These are phyloP conservation scores for Plantago coronopus DNA, from an alignment of 305 asterid species.

Conservation along the genomic window DNA sequence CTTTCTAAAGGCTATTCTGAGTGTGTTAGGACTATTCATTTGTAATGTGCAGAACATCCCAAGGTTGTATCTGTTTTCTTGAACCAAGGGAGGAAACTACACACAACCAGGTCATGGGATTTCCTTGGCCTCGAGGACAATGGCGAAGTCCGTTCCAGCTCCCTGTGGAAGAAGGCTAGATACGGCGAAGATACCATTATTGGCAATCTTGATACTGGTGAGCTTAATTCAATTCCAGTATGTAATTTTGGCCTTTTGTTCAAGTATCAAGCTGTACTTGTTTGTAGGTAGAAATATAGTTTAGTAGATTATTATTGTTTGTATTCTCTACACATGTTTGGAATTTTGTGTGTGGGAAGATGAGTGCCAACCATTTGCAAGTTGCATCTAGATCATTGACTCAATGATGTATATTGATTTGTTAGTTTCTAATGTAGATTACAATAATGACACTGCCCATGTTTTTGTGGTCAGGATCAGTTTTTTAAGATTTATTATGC, in stretches of 20 bases:
- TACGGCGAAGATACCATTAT: slow-evolving; percentile 76
- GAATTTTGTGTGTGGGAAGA: slow-evolving; percentile 23
- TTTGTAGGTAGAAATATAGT: slow-evolving; percentile 16
- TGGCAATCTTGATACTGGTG: slow-evolving; percentile 89
- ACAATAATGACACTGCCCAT: slow-evolving; percentile 25
- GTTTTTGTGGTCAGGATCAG: slow-evolving; percentile 21
- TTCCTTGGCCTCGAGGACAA: slow-evolving; percentile 62
- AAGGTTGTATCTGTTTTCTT: slow-evolving; percentile 76
- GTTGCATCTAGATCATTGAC: slow-evolving; percentile 35
- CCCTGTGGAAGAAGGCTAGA: slow-evolving; percentile 82
- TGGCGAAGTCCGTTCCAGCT: slow-evolving; percentile 42
- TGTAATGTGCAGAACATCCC: slow-evolving; percentile 55
- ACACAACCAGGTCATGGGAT: slow-evolving; percentile 94
- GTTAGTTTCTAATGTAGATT: slow-evolving; percentile 18
- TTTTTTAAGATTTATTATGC: slow-evolving; percentile 23
- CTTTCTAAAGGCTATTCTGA: not conserved
- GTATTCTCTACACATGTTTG: slow-evolving; percentile 22
- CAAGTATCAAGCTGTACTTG: slow-evolving; percentile 17
- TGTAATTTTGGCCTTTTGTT: slow-evolving; percentile 5
- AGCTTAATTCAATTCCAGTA: slow-evolving; percentile 10
- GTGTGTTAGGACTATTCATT: not conserved
- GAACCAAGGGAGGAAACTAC: slow-evolving; percentile 66
- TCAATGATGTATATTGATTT: slow-evolving; percentile 19
- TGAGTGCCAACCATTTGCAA: slow-evolving; percentile 28
- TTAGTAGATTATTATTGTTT: slow-evolving; percentile 16